Base-by-base conservation (phyloP, 148 eudicot species). In the Rhododendron simsii region DNA sequence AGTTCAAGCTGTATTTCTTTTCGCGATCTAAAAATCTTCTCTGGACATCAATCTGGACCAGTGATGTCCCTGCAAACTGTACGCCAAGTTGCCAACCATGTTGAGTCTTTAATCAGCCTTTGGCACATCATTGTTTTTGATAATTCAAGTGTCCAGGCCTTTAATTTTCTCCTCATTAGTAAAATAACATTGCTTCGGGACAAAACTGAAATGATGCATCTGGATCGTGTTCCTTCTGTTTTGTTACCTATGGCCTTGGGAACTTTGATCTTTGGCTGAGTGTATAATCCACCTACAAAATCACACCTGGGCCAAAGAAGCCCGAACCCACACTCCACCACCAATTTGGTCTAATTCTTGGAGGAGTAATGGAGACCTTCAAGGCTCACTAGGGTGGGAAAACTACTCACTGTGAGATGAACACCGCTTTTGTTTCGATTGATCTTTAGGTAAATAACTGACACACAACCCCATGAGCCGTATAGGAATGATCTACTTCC, bases 91-190 rank as follows among this genome's bases (percentile, higher is more conserved):
- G n/a, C n/a, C 81, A 78, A n/a, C 57, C 20, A 35, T 69, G 61
- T 65, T 48, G 37, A 44, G 78, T 80, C 50, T 47, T 76, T 11
- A 33, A 21, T 75, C 83, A 81, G 39, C 86, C 71, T 73, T 78
- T 85, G 78, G 50, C 61, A 41, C 69, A 80, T 61, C 48, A 45
- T 61, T 82, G 8, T 59, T 59, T 21, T 21, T 59, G 2, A 59
- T 1, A 59, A 59, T n/a, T 59, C n/a, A 51, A 21, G 65, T 59
- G 26, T 59, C 65, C 2, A 2, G 26, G 26, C 65, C 7, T 6
- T 41, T 41, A 41, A 41, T 7, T 50, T 41, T 26, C 30, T 6
- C 6, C 67, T 51, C 44, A 3, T 80, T 51, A 39, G 61, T 41
- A 28, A 53, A 53, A 51, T 53, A 3, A 51, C 65, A 50, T 81